Evolutionary conservation across 1,284 basidiomycete genomes (phyloP).

Genomic region (Leccinum huronense): DNA sequence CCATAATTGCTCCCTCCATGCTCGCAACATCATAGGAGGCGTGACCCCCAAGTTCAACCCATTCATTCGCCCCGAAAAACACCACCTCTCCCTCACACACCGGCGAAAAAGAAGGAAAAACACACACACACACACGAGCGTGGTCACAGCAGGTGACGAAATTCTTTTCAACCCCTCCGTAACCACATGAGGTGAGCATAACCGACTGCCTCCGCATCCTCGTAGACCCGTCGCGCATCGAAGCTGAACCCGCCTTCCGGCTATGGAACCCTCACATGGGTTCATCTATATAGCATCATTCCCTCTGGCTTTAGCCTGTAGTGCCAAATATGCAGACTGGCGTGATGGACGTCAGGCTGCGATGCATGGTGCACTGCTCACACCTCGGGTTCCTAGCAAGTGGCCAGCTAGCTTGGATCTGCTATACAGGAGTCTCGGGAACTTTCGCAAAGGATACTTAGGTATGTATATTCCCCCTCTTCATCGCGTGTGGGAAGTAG

Average conservation of each 20-base stretch:
- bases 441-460: slow-evolving; percentile 35
- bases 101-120: background rate
- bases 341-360: slow-evolving; percentile 31
- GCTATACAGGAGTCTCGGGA: slow-evolving; percentile 24
- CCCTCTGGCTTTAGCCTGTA: slow-evolving; percentile 28
- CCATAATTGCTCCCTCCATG: background rate
- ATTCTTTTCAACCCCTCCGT: background rate
- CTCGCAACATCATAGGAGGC: background rate
- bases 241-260: background rate
- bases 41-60: background rate
- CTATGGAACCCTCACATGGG: background rate
- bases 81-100: background rate
- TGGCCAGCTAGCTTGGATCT: slow-evolving; percentile 37
- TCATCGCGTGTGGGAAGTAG: slow-evolving; percentile 31
- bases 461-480: slow-evolving; percentile 26
- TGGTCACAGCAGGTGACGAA: background rate
- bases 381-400: slow-evolving; percentile 32
- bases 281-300: slow-evolving; percentile 26
- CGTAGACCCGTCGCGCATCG: background rate
- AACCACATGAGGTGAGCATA: background rate
- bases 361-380: slow-evolving; percentile 34
- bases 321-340: slow-evolving; percentile 23
- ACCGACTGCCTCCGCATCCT: background rate
- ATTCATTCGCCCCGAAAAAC: background rate
- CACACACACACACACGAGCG: background rate